A percentile compares a stretch with the other conserved stretches of the same genome.
Conservation (phyloP, 2,329 filamentous ascomycete species). For the Penicillium sumatraense region DNA sequence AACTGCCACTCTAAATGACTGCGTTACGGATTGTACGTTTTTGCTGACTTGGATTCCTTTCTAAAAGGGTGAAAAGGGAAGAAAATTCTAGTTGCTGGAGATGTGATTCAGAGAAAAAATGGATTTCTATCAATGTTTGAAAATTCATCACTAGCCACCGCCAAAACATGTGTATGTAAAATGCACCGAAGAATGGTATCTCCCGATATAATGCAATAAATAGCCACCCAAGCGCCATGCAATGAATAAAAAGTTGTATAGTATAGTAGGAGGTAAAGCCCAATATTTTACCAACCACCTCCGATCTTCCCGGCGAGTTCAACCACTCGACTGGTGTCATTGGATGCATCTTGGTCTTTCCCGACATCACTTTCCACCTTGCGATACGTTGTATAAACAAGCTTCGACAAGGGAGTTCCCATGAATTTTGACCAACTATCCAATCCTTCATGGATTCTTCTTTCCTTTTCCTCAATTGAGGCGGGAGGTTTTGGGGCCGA, state of each 20-base stretch:
- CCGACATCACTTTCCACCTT: conserved; percentile 95
- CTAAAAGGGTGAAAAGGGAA: too few relatives aligned
- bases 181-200: background rate
- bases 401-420: conserved; percentile 69
- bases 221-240: conserved; percentile 2
- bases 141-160: background rate
- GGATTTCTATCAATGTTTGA: background rate
- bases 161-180: background rate
- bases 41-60: too few relatives aligned
- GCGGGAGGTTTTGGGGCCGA: conserved; percentile 28
- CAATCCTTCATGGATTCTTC: conserved; percentile 66
- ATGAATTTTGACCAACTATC: conserved; percentile 76
- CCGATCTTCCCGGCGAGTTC: conserved; percentile 89
- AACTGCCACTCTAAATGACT: too few relatives aligned
- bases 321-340: conserved; percentile 79
- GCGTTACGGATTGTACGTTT: too few relatives aligned
- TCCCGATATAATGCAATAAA: background rate
- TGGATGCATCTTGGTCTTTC: conserved; percentile 63
- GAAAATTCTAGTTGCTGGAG: too few relatives aligned
- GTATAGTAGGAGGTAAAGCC: background rate
- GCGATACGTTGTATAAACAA: conserved; percentile 86
- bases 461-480: conserved; percentile 32
- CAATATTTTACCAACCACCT: conserved; percentile 76
- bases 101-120: too few relatives aligned
- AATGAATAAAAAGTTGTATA: background rate